These are phyloP conservation scores for Xerocomellus dryophilus DNA, from an alignment of 768 basidiomycete species.

Conservation along the genomic window DNA sequence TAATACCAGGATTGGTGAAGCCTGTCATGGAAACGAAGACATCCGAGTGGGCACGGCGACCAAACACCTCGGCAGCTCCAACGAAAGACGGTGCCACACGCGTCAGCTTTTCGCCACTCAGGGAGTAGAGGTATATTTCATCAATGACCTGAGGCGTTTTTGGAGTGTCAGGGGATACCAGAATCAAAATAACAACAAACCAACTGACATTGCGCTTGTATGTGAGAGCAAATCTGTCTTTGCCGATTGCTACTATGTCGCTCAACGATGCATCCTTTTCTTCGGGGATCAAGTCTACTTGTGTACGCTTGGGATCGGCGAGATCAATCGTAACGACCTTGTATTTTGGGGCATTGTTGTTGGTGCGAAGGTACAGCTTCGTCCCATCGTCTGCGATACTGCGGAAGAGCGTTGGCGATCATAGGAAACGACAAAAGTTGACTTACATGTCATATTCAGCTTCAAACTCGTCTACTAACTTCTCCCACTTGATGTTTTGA, in stretches of 20 bases:
- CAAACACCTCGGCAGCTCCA: conserved; percentile 54
- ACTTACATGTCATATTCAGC: conserved; percentile 64
- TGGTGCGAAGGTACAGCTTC: conserved; percentile 62
- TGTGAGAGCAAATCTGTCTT: conserved; percentile 55
- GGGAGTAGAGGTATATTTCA: conserved; percentile 69
- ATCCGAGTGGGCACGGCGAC: conserved; percentile 51
- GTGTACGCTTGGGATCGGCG: conserved; percentile 43
- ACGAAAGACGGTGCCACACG: conserved; percentile 67
- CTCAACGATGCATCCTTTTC: conserved; percentile 58
- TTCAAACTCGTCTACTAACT: conserved; percentile 66
- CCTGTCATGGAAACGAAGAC: conserved; percentile 64
- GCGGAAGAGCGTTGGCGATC: conserved; percentile 2
- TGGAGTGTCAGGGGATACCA: conserved; percentile 2
- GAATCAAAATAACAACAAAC: not conserved
- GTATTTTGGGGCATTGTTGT: conserved; percentile 61
- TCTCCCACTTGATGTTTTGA: conserved; percentile 67
- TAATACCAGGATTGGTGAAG: conserved; percentile 70
- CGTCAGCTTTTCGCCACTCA: conserved; percentile 47
- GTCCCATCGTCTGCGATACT: conserved; percentile 67
- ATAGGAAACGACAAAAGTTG: not conserved
- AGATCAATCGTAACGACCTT: conserved; percentile 66
- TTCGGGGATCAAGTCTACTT: conserved; percentile 67
- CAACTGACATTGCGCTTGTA: conserved; percentile 70
- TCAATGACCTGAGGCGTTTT: conserved; percentile 57
- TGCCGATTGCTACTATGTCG: conserved; percentile 45